phyloP scores from a whole-genome alignment of 208 protist genomes.

The Lotmaria passim region DNA sequence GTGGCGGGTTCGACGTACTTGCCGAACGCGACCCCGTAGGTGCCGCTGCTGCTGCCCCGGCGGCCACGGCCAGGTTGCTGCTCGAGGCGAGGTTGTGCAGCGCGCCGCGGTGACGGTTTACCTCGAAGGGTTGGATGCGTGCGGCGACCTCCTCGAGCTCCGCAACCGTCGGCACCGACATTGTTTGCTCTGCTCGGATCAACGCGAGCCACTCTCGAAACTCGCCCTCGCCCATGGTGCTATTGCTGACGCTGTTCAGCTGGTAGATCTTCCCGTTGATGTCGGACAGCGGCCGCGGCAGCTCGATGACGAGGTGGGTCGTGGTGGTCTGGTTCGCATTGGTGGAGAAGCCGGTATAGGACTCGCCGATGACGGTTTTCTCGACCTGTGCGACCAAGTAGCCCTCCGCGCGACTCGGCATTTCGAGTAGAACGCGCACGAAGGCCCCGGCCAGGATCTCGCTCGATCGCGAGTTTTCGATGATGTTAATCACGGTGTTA shows the following conservation, averaged over 20 bases:
- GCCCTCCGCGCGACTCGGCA: conserved; percentile 55
- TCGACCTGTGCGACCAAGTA: conserved; percentile 75
- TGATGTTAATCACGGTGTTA: conserved; percentile 70
- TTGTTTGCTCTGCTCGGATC: conserved; percentile 34
- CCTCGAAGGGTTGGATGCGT: conserved; percentile 40
- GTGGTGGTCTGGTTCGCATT: conserved; percentile 46
- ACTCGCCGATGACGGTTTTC: conserved; percentile 47
- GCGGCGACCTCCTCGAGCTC: conserved; percentile 37
- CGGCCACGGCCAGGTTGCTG: background rate
- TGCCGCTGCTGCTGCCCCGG: background rate
- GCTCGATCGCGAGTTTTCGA: conserved; percentile 37
- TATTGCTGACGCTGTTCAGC: conserved; percentile 88
- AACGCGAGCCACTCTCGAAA: conserved; percentile 68
- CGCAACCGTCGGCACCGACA: conserved; percentile 36
- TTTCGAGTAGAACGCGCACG: conserved; percentile 77
- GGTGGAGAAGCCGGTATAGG: conserved; percentile 77
- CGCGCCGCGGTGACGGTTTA: conserved; percentile 22
- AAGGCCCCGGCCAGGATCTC: conserved; percentile 55
- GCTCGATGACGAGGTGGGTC: conserved; percentile 60
- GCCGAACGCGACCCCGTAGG: background rate
- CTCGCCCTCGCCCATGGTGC: conserved; percentile 67
- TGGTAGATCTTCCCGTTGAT: conserved; percentile 82
- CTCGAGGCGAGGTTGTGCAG: background rate
- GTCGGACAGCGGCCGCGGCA: conserved; percentile 50
- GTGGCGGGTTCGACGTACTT: background rate